These are phyloP conservation scores for Botrytis tulipae DNA, from an alignment of 2,329 filamentous ascomycete species.

Conservation along the genomic window DNA sequence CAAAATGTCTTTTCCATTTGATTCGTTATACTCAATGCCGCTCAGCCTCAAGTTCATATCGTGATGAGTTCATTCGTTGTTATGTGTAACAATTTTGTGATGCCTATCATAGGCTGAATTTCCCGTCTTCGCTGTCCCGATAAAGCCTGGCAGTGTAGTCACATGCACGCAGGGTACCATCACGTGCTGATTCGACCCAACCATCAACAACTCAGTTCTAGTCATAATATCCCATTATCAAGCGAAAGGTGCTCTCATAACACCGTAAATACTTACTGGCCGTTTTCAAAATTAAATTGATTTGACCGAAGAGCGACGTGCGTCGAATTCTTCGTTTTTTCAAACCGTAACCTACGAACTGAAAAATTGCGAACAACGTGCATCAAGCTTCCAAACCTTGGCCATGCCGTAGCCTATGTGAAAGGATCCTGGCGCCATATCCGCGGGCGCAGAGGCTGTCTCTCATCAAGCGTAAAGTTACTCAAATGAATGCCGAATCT, in stretches of 20 bases:
- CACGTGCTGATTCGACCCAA: background rate
- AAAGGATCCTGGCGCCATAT: background rate
- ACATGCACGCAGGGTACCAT: background rate
- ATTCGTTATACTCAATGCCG: background rate
- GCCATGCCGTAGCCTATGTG: background rate
- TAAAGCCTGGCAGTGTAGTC: background rate
- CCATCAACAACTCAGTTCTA: too few relatives aligned
- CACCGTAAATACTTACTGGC: too few relatives aligned
- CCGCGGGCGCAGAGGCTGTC: background rate
- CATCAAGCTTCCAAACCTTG: background rate
- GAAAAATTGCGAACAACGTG: background rate
- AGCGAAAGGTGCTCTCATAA: too few relatives aligned
- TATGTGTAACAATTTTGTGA: background rate
- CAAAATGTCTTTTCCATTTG: slow-evolving; percentile 15
- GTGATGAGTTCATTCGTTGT: slow-evolving; percentile 7
- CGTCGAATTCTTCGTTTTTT: background rate
- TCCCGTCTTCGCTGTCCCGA: background rate
- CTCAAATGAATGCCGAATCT: background rate
- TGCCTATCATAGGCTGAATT: background rate
- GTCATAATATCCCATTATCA: too few relatives aligned
- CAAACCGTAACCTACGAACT: background rate
- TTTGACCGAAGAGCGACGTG: background rate
- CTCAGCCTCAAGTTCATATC: slow-evolving; percentile 17
- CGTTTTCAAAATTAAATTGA: background rate
- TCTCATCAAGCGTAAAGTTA: background rate